These are phyloP conservation scores for Gremmenia infestans DNA, from an alignment of 2,329 filamentous ascomycete genomes.

Conservation along the genomic window DNA sequence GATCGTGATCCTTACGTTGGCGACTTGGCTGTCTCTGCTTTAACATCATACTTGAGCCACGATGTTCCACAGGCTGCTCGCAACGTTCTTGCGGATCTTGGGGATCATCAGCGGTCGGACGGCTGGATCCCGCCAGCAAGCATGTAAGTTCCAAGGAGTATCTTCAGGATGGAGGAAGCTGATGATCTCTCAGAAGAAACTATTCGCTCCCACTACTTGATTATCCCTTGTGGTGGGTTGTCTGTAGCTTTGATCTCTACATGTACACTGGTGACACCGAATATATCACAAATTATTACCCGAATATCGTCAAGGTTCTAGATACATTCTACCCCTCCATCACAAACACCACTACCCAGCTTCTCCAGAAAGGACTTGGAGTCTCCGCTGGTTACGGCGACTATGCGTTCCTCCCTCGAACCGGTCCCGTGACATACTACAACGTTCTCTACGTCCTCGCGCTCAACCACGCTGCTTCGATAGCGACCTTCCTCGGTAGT, in stretches of 20 bases:
- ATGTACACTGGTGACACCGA: conserved; percentile 44
- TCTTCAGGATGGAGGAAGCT: neutral
- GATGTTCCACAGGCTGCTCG: conserved; percentile 36
- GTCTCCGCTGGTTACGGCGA: conserved; percentile 40
- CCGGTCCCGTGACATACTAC: conserved; percentile 47
- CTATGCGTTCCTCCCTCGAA: conserved; percentile 45
- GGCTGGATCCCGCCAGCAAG: conserved; percentile 51
- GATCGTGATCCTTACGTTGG: conserved; percentile 50
- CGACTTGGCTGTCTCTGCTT: conserved; percentile 44
- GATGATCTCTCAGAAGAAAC: conserved; percentile 31
- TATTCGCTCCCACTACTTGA: conserved; percentile 47
- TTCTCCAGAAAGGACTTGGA: conserved; percentile 39
- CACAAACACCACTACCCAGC: conserved; percentile 35
- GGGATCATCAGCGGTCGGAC: conserved; percentile 43
- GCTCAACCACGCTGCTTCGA: conserved; percentile 38
- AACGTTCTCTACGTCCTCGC: conserved; percentile 47
- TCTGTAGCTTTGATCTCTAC: conserved; percentile 43
- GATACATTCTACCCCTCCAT: conserved; percentile 43
- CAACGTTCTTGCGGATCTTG: conserved; percentile 47
- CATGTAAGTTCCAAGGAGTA: conserved; percentile 35
- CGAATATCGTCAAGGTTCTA: conserved; percentile 36
- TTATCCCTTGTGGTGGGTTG: conserved; percentile 50
- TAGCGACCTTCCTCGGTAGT: conserved; percentile 34
- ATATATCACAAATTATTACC: conserved; percentile 40
- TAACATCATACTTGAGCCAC: conserved; percentile 46